Evolutionary conservation across 2,329 filamentous ascomycete species (phyloP).

Genomic region (Zalaria obscura): DNA sequence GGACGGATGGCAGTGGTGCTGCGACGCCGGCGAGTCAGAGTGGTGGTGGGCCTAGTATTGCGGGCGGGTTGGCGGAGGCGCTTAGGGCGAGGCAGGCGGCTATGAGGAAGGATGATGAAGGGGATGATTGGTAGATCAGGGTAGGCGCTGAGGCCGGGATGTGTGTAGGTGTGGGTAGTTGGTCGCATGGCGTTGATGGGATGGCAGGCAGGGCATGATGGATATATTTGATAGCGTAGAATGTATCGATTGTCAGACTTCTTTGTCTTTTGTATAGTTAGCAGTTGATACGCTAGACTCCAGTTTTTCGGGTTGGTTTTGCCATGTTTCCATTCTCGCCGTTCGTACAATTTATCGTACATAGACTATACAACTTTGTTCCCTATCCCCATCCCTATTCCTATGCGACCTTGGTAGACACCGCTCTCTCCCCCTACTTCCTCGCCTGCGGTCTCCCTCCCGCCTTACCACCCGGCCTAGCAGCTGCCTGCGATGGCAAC

Average conservation of each 20-base stretch:
- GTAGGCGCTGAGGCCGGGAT: too few relatives aligned
- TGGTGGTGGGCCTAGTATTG: conserved; percentile 24
- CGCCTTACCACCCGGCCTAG: background rate
- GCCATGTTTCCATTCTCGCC: too few relatives aligned
- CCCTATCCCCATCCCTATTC: too few relatives aligned
- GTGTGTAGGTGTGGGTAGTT: background rate
- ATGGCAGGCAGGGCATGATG: too few relatives aligned
- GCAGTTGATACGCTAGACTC: too few relatives aligned
- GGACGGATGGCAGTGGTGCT: conserved; percentile 17
- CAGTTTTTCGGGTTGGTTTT: too few relatives aligned
- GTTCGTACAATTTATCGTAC: too few relatives aligned
- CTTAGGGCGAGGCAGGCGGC: conserved; percentile 34
- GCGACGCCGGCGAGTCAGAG: conserved; percentile 20
- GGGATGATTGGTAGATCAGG: conserved; percentile 15
- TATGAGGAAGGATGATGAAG: conserved; percentile 27
- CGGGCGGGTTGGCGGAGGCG: conserved; percentile 36
- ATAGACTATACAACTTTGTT: too few relatives aligned
- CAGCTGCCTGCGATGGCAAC: conserved; percentile 4
- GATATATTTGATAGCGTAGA: too few relatives aligned
- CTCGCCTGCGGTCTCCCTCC: conserved; percentile 1
- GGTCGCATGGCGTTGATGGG: background rate
- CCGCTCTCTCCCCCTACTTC: background rate
- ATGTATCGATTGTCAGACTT: too few relatives aligned
- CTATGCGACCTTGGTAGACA: too few relatives aligned
- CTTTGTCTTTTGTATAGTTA: too few relatives aligned